Evolutionary conservation across 2,329 filamentous ascomycete genomes (phyloP).

Genomic region (Aspergillus quadrilineatus): DNA sequence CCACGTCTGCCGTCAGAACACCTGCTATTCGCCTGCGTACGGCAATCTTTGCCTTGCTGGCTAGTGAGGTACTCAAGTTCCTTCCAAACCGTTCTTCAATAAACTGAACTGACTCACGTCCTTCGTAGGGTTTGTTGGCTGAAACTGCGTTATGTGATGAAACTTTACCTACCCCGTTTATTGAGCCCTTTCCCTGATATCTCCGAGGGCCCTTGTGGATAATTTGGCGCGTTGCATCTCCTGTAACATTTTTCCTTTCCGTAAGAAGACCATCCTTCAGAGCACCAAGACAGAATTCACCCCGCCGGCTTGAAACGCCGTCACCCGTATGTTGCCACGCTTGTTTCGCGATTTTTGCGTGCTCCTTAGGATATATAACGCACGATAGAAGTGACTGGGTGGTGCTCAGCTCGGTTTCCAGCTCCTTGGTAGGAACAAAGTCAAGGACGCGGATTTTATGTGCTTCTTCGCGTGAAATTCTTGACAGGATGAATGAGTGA

Average conservation of each 20-base stretch:
- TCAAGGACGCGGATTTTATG: constrained; percentile 57
- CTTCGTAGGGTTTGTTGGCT: constrained; percentile 36
- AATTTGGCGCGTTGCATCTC: constrained; percentile 30
- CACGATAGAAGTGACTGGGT: constrained; percentile 64
- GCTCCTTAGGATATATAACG: constrained; percentile 67
- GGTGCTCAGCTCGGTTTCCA: constrained; percentile 59
- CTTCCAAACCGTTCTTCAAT: constrained; percentile 93
- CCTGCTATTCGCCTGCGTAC: constrained; percentile 86
- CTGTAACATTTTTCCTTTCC: constrained; percentile 40
- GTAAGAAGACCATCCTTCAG: constrained; percentile 68
- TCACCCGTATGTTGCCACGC: constrained; percentile 98
- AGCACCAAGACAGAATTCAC: constrained; percentile 80
- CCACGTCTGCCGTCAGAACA: constrained; percentile 70
- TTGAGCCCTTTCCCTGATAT: constrained; percentile 67
- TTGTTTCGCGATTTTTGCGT: constrained; percentile 75
- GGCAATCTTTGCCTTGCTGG: constrained; percentile 78
- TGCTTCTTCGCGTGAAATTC: constrained; percentile 30
- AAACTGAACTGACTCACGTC: constrained; percentile 72
- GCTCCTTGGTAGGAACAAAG: constrained; percentile 58
- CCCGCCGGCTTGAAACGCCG: constrained; percentile 84
- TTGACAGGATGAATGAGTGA: constrained; percentile 64
- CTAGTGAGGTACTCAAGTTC: constrained; percentile 78
- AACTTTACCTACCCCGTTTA: constrained; percentile 42
- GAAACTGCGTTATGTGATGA: constrained; percentile 38
- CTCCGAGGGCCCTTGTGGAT: constrained; percentile 71